Evolutionary conservation across 2,329 filamentous ascomycete genomes (phyloP).

Genomic region (Zasmidium angulare): DNA sequence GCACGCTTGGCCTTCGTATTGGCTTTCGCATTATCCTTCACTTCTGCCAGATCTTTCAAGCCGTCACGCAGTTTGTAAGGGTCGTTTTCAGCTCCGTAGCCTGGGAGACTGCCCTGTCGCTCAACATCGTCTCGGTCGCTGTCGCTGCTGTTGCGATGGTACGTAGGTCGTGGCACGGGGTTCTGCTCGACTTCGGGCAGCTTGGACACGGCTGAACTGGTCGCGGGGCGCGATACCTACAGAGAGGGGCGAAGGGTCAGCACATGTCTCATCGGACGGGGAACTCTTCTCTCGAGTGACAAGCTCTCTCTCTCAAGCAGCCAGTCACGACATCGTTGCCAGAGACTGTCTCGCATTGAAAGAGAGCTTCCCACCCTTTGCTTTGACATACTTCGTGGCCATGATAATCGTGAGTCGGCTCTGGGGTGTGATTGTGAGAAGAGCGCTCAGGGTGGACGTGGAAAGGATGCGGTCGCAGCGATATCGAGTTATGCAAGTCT

Average conservation of each 20-base stretch:
- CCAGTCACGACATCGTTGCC: too few species aligned
- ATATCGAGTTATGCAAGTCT: slow-evolving; percentile 50
- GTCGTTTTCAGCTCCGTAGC: slow-evolving; percentile 66
- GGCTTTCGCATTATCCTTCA: slow-evolving; percentile 70
- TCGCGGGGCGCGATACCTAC: slow-evolving; percentile 23
- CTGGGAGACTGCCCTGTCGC: slow-evolving; percentile 52
- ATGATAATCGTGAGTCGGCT: slow-evolving; percentile 20
- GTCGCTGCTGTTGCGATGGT: slow-evolving; percentile 31
- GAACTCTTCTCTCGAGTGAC: too few species aligned
- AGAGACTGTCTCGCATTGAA: too few species aligned
- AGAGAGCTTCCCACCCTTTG: too few species aligned
- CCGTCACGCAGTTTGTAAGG: slow-evolving; percentile 76
- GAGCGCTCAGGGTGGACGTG: slow-evolving; percentile 35
- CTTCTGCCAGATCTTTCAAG: slow-evolving; percentile 75
- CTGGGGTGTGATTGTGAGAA: slow-evolving; percentile 21
- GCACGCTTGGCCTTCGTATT: slow-evolving; percentile 75
- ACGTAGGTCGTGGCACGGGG: slow-evolving; percentile 32
- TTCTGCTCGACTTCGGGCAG: slow-evolving; percentile 37
- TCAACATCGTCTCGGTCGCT: slow-evolving; percentile 41
- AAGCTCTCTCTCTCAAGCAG: too few species aligned
- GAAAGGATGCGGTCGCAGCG: slow-evolving; percentile 48
- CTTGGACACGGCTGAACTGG: slow-evolving; percentile 35
- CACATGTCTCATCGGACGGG: too few species aligned
- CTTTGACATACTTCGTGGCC: slow-evolving; percentile 25
- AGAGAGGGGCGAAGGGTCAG: too few species aligned